Evolutionary conservation across 2,329 filamentous ascomycete species (phyloP), one percentile per base, ranked within the genome.

Genomic region (Annulohypoxylon truncatum): DNA sequence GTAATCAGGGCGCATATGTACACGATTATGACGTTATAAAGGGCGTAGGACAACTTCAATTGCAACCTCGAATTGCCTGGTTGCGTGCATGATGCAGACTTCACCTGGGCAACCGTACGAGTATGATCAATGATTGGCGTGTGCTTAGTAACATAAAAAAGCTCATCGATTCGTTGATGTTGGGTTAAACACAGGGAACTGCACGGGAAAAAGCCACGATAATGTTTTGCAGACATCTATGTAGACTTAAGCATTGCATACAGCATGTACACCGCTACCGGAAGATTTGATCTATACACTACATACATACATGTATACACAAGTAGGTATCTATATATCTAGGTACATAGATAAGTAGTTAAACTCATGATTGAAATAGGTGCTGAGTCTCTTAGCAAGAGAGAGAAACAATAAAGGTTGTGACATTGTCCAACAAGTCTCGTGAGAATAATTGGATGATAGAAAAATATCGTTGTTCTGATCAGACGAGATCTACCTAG

Each of bases 1-100:
- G 26, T 52, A 57, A 63, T 29, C 55, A 60, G 57, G 61, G 66
- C 59, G 54, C 54, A 40, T 20, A 18, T 50, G 46, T 38, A 46
- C 47, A 54, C 50, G 26, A 28, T 15, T 13, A 65, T 70, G 67
- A 70, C 67, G 64, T 67, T 44, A 44, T 22, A 47, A 69, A 70
- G 67, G 67, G 64, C 67, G 64, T 54, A 61, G 48, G 57, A 60
- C 29, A 38, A 38, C 12, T 18, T 26, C 48, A 13, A 55, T 22
- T 67, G 31, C 22, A 59, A 66, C 65, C 46, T 61, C 35, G 29
- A 51, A 61, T 35, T 64, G 13, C 26, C 47, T 35, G 26, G 24
- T 33, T 47, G 31, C 59, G 57, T 64, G 56, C 67, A 69, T 64
- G 47, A 67, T 62, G 67, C 64, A 62, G 42, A 35, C 15, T 38